Conservation (phyloP, 306 rosid species). For the Quillaja saponaria region DNA sequence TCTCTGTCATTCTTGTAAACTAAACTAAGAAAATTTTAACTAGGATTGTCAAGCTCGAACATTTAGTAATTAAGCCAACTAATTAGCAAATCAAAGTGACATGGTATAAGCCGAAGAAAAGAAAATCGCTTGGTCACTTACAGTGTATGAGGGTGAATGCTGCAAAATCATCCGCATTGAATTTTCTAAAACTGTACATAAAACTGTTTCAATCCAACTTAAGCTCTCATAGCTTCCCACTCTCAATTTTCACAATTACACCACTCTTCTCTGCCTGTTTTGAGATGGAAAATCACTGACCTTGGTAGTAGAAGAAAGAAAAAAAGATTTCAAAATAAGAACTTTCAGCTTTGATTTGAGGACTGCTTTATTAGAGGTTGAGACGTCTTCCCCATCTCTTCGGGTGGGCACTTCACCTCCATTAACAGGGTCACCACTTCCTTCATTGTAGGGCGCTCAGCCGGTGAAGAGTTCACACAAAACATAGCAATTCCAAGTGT, state of each 20-base stretch:
- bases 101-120: too few relatives aligned
- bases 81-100: too few relatives aligned
- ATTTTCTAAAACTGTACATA: constrained; percentile 68
- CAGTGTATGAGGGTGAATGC: constrained; percentile 1
- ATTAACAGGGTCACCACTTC: constrained; percentile 86
- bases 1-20: too few relatives aligned
- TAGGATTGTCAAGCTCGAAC: too few relatives aligned
- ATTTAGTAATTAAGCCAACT: too few relatives aligned
- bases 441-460: constrained; percentile 92
- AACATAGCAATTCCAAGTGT: constrained; percentile 98
- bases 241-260: constrained; percentile 32
- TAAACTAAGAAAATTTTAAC: too few relatives aligned
- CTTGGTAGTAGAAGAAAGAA: constrained; percentile 27
- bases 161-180: constrained; percentile 35
- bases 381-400: constrained; percentile 87
- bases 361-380: constrained; percentile 93
- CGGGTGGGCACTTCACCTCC: constrained; percentile 91
- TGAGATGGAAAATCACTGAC: constrained; percentile 40
- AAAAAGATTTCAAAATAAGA: too few relatives aligned
- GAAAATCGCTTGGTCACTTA: too few relatives aligned
- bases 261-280: constrained; percentile 16
- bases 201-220: constrained; percentile 39
- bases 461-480: constrained; percentile 86
- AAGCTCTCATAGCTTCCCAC: constrained; percentile 37
- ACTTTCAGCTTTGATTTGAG: constrained; percentile 56